These are phyloP conservation scores for Cystobasidium sp. DNA, from an alignment of 1,284 basidiomycete species.

Conservation along the genomic window DNA sequence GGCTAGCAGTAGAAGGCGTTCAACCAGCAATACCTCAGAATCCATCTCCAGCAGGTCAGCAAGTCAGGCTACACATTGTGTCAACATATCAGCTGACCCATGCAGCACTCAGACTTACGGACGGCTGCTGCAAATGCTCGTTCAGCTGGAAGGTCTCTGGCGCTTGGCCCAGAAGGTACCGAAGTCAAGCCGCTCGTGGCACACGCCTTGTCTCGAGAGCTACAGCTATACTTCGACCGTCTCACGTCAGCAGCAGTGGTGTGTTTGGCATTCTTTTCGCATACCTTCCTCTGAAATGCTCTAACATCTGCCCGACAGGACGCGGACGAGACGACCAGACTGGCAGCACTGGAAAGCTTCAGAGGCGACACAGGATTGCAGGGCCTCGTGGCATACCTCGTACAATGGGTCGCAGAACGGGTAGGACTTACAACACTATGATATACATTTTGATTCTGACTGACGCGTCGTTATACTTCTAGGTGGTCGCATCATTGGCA, in stretches of 20 bases:
- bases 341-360: constrained; percentile 86
- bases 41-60: constrained; percentile 65
- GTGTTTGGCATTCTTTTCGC: constrained; percentile 56
- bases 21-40: constrained; percentile 97
- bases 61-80: neutral
- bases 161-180: constrained; percentile 39
- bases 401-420: constrained; percentile 89
- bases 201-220: constrained; percentile 88
- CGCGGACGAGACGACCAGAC: constrained; percentile 65
- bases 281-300: constrained; percentile 57
- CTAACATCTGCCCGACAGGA: constrained; percentile 49
- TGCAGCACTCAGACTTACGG: constrained; percentile 45
- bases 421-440: constrained; percentile 65
- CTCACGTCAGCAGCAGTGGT: constrained; percentile 84
- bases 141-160: constrained; percentile 14
- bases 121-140: constrained; percentile 38
- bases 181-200: constrained; percentile 65
- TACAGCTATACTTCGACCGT: constrained; percentile 93
- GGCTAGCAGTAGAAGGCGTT: constrained; percentile 97
- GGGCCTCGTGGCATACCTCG: constrained; percentile 91
- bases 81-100: neutral
- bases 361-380: constrained; percentile 89
- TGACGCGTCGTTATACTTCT: neutral
- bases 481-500: constrained; percentile 56
- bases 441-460: constrained; percentile 46